A percentile compares a stretch with the other conserved stretches of the same genome.
phyloP scores from a whole-genome alignment of 2,329 filamentous ascomycete species.

The Alternaria arborescens region DNA sequence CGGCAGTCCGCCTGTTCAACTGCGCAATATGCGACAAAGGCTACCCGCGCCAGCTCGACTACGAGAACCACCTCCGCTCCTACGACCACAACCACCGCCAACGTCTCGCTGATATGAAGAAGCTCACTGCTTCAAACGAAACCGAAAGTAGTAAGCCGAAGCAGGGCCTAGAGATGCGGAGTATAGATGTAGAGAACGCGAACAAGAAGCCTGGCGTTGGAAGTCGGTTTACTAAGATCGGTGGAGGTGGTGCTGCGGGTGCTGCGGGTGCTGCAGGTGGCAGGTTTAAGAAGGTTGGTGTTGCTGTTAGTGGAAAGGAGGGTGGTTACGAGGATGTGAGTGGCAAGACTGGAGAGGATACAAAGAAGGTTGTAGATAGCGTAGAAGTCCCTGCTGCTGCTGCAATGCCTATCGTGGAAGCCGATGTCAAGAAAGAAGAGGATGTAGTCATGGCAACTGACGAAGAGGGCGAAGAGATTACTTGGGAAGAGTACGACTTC shows the following conservation, averaged over 20 bases:
- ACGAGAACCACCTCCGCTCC: conserved; percentile 90
- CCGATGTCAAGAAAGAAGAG: conserved; percentile 19
- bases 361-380: conserved; percentile 30
- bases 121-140: conserved; percentile 52
- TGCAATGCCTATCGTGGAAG: conserved; percentile 1
- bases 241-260: conserved; percentile 27
- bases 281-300: conserved; percentile 77
- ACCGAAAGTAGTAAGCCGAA: conserved; percentile 30
- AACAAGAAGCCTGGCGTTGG: conserved; percentile 29
- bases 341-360: background rate
- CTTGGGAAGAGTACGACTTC: conserved; percentile 62
- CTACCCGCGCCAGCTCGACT: conserved; percentile 94
- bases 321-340: background rate
- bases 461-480: conserved; percentile 35
- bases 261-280: conserved; percentile 33
- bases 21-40: conserved; percentile 86
- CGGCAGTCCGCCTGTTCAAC: conserved; percentile 48
- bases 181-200: conserved; percentile 32
- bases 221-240: conserved; percentile 41
- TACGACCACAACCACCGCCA: conserved; percentile 88
- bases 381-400: conserved; percentile 20
- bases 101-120: conserved; percentile 86
- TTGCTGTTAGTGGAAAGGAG: conserved; percentile 25
- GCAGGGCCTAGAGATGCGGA: conserved; percentile 35
- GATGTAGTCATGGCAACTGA: conserved; percentile 38